Conservation (phyloP, 1,139 yeast genomes). For the Protomyces gravidus region DNA sequence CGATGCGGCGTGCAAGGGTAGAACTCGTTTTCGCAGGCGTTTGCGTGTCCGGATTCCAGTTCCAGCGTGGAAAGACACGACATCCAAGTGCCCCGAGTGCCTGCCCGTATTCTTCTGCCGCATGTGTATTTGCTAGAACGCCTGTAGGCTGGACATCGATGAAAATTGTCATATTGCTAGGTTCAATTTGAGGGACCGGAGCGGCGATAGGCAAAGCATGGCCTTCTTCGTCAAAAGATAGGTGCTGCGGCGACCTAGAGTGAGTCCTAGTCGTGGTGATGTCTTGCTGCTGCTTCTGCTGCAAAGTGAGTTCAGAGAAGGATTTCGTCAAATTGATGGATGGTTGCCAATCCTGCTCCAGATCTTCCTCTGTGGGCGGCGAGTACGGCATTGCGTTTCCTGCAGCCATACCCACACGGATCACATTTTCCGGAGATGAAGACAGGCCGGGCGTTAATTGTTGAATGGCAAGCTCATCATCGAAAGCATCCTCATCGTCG, state of each 20-base stretch:
- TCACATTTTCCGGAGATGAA: too few relatives aligned
- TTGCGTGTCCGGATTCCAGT: slow-evolving; percentile 27
- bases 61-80: slow-evolving; percentile 18
- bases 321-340: not conserved
- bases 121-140: not conserved
- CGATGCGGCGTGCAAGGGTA: slow-evolving; percentile 1
- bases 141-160: not conserved
- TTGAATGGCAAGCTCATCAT: not conserved
- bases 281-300: not conserved
- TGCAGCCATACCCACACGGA: too few relatives aligned
- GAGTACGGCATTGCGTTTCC: not conserved
- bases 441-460: not conserved
- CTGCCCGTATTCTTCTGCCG: not conserved
- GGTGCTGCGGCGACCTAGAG: not conserved
- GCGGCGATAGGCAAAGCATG: not conserved
- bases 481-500: not conserved
- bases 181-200: not conserved
- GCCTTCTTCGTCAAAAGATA: not conserved
- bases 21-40: slow-evolving; percentile 3
- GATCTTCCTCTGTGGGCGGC: not conserved
- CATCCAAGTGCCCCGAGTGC: not conserved
- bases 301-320: not conserved
- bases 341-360: not conserved
- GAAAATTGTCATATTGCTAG: not conserved
- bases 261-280: not conserved